Evolutionary conservation across 2,329 filamentous ascomycete genomes (phyloP).

Genomic region (Dothideomycetes sp.): DNA sequence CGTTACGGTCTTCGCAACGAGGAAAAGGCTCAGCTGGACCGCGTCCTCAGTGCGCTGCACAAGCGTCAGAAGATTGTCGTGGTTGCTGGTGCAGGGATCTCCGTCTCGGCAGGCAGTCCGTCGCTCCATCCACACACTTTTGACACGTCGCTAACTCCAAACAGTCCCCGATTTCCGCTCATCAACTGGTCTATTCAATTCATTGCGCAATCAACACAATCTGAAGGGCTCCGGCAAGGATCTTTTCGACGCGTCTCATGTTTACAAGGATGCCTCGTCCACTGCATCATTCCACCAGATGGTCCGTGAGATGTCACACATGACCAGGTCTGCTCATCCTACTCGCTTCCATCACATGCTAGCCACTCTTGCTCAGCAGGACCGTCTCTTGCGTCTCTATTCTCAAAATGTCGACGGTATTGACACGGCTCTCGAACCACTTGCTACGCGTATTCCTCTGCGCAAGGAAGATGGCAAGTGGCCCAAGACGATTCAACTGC

Average conservation of each 20-base stretch:
- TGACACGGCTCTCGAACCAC: slow-evolving; percentile 71
- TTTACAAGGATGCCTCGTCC: slow-evolving; percentile 84
- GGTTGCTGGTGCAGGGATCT: slow-evolving; percentile 92
- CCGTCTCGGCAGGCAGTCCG: slow-evolving; percentile 85
- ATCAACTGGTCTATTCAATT: slow-evolving; percentile 77
- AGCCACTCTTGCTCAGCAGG: slow-evolving; percentile 79
- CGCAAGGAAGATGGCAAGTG: slow-evolving; percentile 62
- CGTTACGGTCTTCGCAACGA: slow-evolving; percentile 44
- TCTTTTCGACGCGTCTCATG: slow-evolving; percentile 93
- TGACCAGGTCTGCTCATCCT: slow-evolving; percentile 67
- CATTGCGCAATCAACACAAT: slow-evolving; percentile 76
- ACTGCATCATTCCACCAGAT: slow-evolving; percentile 92
- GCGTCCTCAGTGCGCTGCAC: slow-evolving; percentile 64
- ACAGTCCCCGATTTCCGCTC: slow-evolving; percentile 92
- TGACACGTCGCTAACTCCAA: slow-evolving; percentile 18
- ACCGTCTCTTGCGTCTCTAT: slow-evolving; percentile 80
- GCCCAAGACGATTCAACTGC: slow-evolving; percentile 87
- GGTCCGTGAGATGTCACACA: slow-evolving; percentile 77
- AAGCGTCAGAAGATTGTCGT: slow-evolving; percentile 96
- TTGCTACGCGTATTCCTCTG: slow-evolving; percentile 73
- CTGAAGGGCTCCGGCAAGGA: slow-evolving; percentile 90
- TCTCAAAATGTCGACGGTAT: slow-evolving; percentile 96
- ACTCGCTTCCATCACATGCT: slow-evolving; percentile 90
- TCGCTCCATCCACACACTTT: slow-evolving; percentile 49
- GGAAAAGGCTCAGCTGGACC: slow-evolving; percentile 56